Evolutionary conservation across 352 stramenopile genomes (phyloP).

Genomic region (Stephanocyclus meneghinianus): DNA sequence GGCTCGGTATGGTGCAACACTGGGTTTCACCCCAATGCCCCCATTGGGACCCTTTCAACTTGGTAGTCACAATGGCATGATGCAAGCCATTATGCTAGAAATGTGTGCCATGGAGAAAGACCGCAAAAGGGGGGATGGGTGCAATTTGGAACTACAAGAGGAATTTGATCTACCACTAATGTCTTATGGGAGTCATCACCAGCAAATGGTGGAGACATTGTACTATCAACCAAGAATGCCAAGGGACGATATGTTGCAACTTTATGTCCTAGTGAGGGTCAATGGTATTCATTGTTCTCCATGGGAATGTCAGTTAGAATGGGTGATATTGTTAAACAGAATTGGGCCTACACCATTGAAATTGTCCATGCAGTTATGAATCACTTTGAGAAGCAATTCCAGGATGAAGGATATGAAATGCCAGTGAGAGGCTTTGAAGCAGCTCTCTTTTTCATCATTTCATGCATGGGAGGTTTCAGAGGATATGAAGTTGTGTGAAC

Average conservation of each 20-base stretch:
- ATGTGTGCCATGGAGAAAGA: slow-evolving; percentile 6
- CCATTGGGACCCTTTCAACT: slow-evolving; percentile 1
- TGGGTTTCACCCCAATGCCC: slow-evolving; percentile 9
- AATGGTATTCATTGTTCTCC: slow-evolving; percentile 6
- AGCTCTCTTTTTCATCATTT: background rate
- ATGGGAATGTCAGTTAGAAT: background rate
- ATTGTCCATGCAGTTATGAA: background rate
- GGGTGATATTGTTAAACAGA: slow-evolving; percentile 4
- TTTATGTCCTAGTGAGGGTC: background rate
- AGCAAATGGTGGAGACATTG: slow-evolving; percentile 1
- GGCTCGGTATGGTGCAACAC: background rate
- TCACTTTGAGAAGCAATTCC: background rate
- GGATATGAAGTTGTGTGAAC: slow-evolving; percentile 25
- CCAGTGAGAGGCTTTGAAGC: background rate
- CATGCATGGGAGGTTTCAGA: slow-evolving; percentile 4
- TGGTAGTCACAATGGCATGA: slow-evolving; percentile 9
- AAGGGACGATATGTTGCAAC: slow-evolving; percentile 6
- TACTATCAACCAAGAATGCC: background rate
- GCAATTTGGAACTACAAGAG: background rate
- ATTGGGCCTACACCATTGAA: slow-evolving; percentile 10
- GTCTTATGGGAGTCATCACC: slow-evolving; percentile 3
- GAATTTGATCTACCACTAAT: background rate
- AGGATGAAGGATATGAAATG: background rate
- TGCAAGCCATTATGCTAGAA: slow-evolving; percentile 13
- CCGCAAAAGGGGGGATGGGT: background rate